These are phyloP conservation scores for Viridothelium virens DNA, from an alignment of 495 filamentous ascomycete species.

Conservation along the genomic window DNA sequence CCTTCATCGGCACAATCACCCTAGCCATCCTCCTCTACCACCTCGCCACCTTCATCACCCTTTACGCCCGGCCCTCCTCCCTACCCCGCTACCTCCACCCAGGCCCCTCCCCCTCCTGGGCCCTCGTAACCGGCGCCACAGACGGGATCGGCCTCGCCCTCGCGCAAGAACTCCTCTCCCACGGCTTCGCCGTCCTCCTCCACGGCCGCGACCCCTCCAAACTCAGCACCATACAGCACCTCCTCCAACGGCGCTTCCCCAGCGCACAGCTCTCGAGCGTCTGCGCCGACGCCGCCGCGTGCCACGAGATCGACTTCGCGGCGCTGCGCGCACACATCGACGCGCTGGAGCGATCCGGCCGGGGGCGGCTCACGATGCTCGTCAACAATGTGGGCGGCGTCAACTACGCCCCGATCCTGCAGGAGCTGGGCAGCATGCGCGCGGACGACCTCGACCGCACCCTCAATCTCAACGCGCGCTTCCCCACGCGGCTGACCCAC, in stretches of 20 bases:
- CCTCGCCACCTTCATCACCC: background rate
- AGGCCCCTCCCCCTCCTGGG: constrained; percentile 36
- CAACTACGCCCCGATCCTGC: constrained; percentile 16
- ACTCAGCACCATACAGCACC: constrained; percentile 31
- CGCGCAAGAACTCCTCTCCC: constrained; percentile 20
- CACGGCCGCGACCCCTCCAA: constrained; percentile 49
- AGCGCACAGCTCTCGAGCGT: constrained; percentile 24
- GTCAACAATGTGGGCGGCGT: constrained; percentile 46
- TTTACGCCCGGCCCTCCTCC: constrained; percentile 9
- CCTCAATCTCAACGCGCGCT: constrained; percentile 26
- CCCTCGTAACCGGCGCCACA: constrained; percentile 52
- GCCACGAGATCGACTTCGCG: constrained; percentile 14
- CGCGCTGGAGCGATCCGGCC: too few relatives aligned
- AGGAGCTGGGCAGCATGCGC: constrained; percentile 23
- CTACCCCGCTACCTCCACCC: constrained; percentile 10
- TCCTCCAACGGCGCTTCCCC: constrained; percentile 34
- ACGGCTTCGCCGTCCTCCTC: constrained; percentile 51
- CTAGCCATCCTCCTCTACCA: background rate
- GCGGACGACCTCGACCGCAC: constrained; percentile 21
- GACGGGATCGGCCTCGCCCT: constrained; percentile 51
- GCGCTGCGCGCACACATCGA: too few relatives aligned
- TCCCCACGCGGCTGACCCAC: constrained; percentile 39
- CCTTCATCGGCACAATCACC: background rate
- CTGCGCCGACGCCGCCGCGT: constrained; percentile 33
- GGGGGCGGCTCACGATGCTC: constrained; percentile 41